phyloP scores from a whole-genome alignment of 108 stramenopile species.

The Cylindrotheca closterium region DNA sequence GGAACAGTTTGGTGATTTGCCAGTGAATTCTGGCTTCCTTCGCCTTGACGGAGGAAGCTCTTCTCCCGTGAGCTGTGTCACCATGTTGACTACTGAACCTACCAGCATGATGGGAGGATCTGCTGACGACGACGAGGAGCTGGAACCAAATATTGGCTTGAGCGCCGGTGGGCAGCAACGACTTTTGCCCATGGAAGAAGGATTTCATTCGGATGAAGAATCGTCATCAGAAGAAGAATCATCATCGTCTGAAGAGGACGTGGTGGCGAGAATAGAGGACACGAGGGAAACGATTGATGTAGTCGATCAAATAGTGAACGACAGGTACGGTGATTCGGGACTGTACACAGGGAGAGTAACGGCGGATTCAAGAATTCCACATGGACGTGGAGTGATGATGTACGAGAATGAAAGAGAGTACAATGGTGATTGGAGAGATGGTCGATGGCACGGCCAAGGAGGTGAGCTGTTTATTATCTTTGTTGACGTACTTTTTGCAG shows the following conservation, averaged over 20 bases:
- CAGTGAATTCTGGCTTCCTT: conserved; percentile 5
- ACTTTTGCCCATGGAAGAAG: conserved; percentile 24
- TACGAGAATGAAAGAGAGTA: conserved; percentile 63
- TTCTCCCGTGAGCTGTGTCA: conserved; percentile 21
- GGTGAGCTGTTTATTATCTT: too few species aligned
- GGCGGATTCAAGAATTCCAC: conserved; percentile 30
- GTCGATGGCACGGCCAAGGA: conserved; percentile 48
- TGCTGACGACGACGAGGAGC: conserved; percentile 1
- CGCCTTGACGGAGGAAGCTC: conserved; percentile 11
- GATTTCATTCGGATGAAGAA: conserved; percentile 29
- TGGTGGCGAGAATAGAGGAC: too few species aligned
- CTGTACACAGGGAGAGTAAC: conserved; percentile 32
- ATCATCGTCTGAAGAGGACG: neutral
- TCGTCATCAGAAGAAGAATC: neutral
- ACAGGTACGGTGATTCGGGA: conserved; percentile 51
- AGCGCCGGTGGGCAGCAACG: conserved; percentile 2
- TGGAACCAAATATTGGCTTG: conserved; percentile 16
- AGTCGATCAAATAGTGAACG: conserved; percentile 14
- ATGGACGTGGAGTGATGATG: conserved; percentile 60
- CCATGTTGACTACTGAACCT: conserved; percentile 11
- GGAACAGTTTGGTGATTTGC: conserved; percentile 1
- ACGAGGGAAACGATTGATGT: conserved; percentile 14
- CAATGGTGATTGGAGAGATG: conserved; percentile 60
- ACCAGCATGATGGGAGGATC: neutral
- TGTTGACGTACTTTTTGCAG: too few species aligned